Base-by-base conservation (phyloP, 805 yeast species). In the Metschnikowia lochheadii region DNA sequence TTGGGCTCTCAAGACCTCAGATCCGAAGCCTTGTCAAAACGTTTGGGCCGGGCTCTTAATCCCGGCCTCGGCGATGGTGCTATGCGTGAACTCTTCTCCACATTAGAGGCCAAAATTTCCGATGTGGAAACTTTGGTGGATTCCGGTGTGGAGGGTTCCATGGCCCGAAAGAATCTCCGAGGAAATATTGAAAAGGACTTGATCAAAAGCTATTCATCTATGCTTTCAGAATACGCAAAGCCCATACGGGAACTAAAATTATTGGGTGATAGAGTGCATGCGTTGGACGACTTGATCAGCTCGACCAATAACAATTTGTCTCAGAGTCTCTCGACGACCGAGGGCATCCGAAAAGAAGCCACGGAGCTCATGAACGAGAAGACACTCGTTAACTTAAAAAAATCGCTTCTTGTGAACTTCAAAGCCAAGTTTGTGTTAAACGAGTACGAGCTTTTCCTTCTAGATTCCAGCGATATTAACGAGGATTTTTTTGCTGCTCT, bases 361-460 rank as follows among this genome's bases (percentile, higher is more conserved):
- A 52, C 59, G 2, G 50, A 56, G 3, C 59, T 76, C 36, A 64
- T 62, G 44, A 49, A 60, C 6, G 63, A 73, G 33, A 69, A 68
- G 47, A 63, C 63, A 17, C 43, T 66, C n/a, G 49, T 77, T 29
- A 61, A 59, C 17, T 61, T 84, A 44, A 81, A 84, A 58, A 83
- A 79, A 59, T 64, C 72, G 35, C 59, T 87, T 0, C 64, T 87
- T 38, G 58, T 66, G 0, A 74, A 77, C 29, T 80, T 86, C 56
- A 81, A 83, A 54, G 73, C 76, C 3, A 79, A 79, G 50, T 89
- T 87, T 61, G 80, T 91, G 0, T 65, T 92, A 40, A 78, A 78
- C 40, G 91, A 84, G 53, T 79, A 81, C 50, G 97, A 92, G 57
- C 84, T 82, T 41, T 85, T 80, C 58, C 66, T 78, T 6, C 68